Conservation (phyloP, 768 basidiomycete species). For the Lactarius hengduanensis region DNA sequence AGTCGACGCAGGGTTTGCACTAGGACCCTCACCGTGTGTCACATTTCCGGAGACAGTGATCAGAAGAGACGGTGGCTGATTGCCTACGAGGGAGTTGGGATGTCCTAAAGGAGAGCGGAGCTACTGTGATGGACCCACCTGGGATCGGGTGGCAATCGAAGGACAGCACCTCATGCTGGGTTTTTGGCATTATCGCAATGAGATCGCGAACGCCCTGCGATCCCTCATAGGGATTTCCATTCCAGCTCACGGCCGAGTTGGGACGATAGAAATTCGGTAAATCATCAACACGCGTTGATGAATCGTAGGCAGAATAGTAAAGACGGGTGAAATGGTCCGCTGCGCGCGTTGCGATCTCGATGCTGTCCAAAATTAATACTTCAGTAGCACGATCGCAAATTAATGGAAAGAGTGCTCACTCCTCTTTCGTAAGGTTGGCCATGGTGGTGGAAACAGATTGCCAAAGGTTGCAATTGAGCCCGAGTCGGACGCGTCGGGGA, state of each 20-base stretch:
- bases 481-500: background rate
- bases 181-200: slow-evolving; percentile 69
- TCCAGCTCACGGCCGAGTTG: slow-evolving; percentile 78
- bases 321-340: slow-evolving; percentile 81
- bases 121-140: slow-evolving; percentile 43
- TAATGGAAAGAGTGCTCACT: slow-evolving; percentile 32
- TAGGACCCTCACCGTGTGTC: slow-evolving; percentile 59
- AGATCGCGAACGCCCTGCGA: slow-evolving; percentile 64
- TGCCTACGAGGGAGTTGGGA: slow-evolving; percentile 45
- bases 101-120: background rate
- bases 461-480: background rate
- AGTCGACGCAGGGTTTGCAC: slow-evolving; percentile 55
- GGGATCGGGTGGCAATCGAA: slow-evolving; percentile 91
- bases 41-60: slow-evolving; percentile 81
- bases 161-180: slow-evolving; percentile 82
- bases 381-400: background rate
- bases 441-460: slow-evolving; percentile 23
- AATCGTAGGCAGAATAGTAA: slow-evolving; percentile 82
- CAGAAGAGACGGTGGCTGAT: slow-evolving; percentile 73
- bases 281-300: slow-evolving; percentile 69
- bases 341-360: slow-evolving; percentile 81
- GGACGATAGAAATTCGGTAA: slow-evolving; percentile 80
- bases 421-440: slow-evolving; percentile 38
- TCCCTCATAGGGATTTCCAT: slow-evolving; percentile 78
- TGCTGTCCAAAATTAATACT: slow-evolving; percentile 44